These are phyloP conservation scores for Beauveria rudraprayagi DNA, from an alignment of 2,329 filamentous ascomycete species.

Conservation along the genomic window DNA sequence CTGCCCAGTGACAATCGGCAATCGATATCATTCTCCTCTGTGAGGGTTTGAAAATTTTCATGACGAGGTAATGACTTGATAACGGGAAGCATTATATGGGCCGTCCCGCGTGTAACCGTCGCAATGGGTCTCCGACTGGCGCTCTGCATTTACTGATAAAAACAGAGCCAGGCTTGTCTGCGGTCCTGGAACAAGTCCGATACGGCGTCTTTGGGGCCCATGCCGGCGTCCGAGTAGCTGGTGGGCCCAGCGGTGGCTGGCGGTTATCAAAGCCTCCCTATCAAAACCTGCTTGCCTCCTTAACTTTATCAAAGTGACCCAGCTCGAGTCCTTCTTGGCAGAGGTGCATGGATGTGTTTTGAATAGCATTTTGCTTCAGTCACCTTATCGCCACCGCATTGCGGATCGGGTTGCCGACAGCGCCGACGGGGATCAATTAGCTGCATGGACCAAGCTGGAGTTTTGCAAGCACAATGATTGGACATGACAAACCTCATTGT, in stretches of 20 bases:
- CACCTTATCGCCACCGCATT: not conserved
- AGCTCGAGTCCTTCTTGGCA: too few relatives aligned
- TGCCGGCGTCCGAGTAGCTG: not conserved
- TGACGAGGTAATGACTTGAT: not conserved
- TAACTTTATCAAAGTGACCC: too few relatives aligned
- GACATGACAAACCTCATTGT: not conserved
- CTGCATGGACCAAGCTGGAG: too few relatives aligned
- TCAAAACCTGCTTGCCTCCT: too few relatives aligned
- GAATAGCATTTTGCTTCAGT: not conserved
- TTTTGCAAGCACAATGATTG: not conserved
- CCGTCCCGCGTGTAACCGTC: conserved; percentile 8
- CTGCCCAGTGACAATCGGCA: too few relatives aligned
- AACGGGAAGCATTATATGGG: not conserved
- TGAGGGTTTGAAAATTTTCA: not conserved
- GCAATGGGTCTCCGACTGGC: conserved; percentile 4
- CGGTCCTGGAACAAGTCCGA: conserved; percentile 8
- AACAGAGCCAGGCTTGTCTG: not conserved
- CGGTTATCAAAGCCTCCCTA: not conserved
- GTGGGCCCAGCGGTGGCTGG: not conserved
- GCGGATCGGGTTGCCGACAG: too few relatives aligned
- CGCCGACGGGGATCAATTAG: too few relatives aligned
- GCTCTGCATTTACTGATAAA: not conserved
- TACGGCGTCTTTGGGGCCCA: conserved; percentile 3
- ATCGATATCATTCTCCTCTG: too few relatives aligned
- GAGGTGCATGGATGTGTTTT: not conserved